Conservation (phyloP, 306 rosid species). For the Prunus armeniaca region DNA sequence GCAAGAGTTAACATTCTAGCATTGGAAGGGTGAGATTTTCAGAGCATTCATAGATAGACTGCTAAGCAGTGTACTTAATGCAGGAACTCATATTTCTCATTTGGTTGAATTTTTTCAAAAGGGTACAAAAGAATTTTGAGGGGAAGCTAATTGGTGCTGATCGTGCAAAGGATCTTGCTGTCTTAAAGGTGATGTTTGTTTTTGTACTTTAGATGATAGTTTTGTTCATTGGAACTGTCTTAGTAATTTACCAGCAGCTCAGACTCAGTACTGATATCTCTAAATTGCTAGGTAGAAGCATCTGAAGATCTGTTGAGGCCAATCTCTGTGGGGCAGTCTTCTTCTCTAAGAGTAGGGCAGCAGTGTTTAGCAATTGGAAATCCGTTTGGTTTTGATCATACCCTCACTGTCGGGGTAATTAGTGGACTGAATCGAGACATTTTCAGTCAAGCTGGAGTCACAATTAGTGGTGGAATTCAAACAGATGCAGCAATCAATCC, state of each 20-base stretch:
- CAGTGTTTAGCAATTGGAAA: slow-evolving; percentile 98
- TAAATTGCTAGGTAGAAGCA: slow-evolving; percentile 70
- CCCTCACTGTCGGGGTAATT: slow-evolving; percentile 90
- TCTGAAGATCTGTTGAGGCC: slow-evolving; percentile 73
- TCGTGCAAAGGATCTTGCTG: slow-evolving; percentile 96
- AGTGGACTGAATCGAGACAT: slow-evolving; percentile 95
- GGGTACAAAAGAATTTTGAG: slow-evolving; percentile 88
- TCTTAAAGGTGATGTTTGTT: slow-evolving; percentile 57
- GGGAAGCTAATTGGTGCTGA: slow-evolving; percentile 92
- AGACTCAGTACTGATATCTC: slow-evolving; percentile 16
- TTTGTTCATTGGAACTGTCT: background rate
- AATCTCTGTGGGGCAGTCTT: slow-evolving; percentile 67
- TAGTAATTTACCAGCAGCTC: background rate
- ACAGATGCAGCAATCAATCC: slow-evolving; percentile 98
- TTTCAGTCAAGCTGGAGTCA: slow-evolving; percentile 85
- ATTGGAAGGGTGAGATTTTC: slow-evolving; percentile 74
- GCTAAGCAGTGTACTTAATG: background rate
- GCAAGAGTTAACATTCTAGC: slow-evolving; percentile 86
- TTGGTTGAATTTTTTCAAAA: slow-evolving; percentile 24
- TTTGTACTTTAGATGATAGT: background rate
- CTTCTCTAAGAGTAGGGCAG: slow-evolving; percentile 84
- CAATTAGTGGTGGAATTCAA: slow-evolving; percentile 95
- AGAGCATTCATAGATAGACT: slow-evolving; percentile 9
- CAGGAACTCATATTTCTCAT: slow-evolving; percentile 19
- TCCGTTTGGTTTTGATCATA: slow-evolving; percentile 97